Conservation (phyloP, 2,329 filamentous ascomycete genomes). For the Cercospora berteroae region DNA sequence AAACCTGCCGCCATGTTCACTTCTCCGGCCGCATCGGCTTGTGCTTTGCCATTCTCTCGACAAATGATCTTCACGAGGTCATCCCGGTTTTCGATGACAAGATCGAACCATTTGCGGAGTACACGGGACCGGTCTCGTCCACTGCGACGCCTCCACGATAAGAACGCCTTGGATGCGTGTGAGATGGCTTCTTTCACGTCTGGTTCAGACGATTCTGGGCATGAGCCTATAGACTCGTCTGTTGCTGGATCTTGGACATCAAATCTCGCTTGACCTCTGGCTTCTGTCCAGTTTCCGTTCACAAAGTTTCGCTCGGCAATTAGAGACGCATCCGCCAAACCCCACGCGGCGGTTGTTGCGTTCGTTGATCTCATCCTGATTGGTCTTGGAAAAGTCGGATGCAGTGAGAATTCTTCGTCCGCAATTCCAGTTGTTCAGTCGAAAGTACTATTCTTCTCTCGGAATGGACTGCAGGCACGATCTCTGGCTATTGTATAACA, state of each 20-base stretch:
- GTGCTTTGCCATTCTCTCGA: conserved; percentile 37
- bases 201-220: not conserved
- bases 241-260: not conserved
- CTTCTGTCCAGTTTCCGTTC: not conserved
- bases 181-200: not conserved
- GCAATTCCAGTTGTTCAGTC: too few relatives aligned
- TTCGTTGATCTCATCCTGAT: not conserved
- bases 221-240: not conserved
- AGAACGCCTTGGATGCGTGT: not conserved
- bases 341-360: not conserved
- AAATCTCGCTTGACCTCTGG: not conserved
- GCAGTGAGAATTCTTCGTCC: too few relatives aligned
- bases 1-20: conserved; percentile 35
- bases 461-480: not conserved
- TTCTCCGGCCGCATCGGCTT: conserved; percentile 34
- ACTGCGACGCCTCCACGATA: not conserved
- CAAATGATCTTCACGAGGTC: conserved; percentile 35
- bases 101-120: conserved; percentile 34
- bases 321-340: not conserved
- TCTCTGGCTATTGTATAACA: not conserved
- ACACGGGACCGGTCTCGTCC: conserved; percentile 24
- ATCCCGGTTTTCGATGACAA: conserved; percentile 31
- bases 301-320: not conserved
- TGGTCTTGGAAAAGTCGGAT: not conserved
- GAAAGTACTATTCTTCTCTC: too few relatives aligned